Evolutionary conservation across 441 rosid genomes (phyloP), one percentile per base, ranked within the genome.

Genomic region (Eruca vesicaria): DNA sequence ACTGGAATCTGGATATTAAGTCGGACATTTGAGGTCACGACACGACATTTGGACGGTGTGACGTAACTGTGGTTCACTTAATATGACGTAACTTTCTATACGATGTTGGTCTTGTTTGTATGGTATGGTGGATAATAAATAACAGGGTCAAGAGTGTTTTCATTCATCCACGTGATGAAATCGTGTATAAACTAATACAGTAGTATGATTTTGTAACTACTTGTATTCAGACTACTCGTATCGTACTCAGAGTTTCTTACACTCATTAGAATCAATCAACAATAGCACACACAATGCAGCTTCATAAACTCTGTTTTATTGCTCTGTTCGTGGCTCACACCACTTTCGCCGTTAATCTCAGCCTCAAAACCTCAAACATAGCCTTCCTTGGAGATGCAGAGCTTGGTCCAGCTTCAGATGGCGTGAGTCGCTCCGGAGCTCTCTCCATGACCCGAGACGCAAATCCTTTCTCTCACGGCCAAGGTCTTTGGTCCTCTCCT

Each of bases 381-480:
- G 12, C 63, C 63, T 77, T 77, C 68, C 63, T 71, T 0, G 76
- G 76, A 65, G 76, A 77, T 18, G 80, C 80, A 7, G 80, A 77
- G 67, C 80, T 77, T 0, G 80, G 76, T 59, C 26, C 76, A 59
- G 41, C 68, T 12, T 50, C 76, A 9, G 64, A 72, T 61, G 73
- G 77, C 14, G 11, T 53, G 2, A 3, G 9, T 7, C 23, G 66
- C 29, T 78, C 78, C 15, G 77, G 74, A 53, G 73, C 78, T 7
- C 57, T 73, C 41, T 77, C 82, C 66, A 69, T 80, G 69, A 74
- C 82, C 12, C 71, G 82, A 18, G 72, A 69, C 15, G 64, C 15
- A 0, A 59, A 33, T 15, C 65, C 73, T 20, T 76, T 78, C 52
- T 78, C 84, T 35, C 28, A 68, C 0, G 82, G 83, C 23, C 76